phyloP scores from a whole-genome alignment of 2,329 filamentous ascomycete species.

The Apiospora hydei region DNA sequence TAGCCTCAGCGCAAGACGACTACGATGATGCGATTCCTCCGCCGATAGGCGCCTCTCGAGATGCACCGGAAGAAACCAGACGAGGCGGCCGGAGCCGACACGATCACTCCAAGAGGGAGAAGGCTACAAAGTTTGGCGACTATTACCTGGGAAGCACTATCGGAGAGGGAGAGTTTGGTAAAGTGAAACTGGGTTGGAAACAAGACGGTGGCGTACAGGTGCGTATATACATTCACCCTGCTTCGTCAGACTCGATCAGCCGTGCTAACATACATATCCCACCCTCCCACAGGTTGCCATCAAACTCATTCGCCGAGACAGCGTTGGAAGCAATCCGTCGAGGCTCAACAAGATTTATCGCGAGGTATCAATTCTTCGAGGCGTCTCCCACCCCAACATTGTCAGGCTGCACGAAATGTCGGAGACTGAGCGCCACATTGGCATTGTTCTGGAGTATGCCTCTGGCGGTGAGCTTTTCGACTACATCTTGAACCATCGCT shows the following conservation, averaged over 20 bases:
- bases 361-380: constrained; percentile 89
- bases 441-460: constrained; percentile 97
- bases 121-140: constrained; percentile 90
- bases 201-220: constrained; percentile 88
- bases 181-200: constrained; percentile 99
- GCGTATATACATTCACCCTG: constrained; percentile 33
- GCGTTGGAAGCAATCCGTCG: constrained; percentile 84
- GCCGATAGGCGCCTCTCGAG: constrained; percentile 51
- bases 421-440: constrained; percentile 95
- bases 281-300: constrained; percentile 76
- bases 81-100: constrained; percentile 64
- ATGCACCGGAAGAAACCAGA: constrained; percentile 32
- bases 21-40: constrained; percentile 48
- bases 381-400: constrained; percentile 94
- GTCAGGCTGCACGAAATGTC: constrained; percentile 98
- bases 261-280: constrained; percentile 28
- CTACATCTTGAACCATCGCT: constrained; percentile 96
- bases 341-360: constrained; percentile 96
- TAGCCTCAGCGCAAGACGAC: constrained; percentile 35
- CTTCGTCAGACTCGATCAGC: neutral
- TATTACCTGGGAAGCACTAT: constrained; percentile 96
- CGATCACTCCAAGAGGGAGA: constrained; percentile 67
- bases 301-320: constrained; percentile 91
- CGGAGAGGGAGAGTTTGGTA: constrained; percentile 97
- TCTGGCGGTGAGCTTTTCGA: constrained; percentile 98